phyloP scores from a whole-genome alignment of 371 early-diverging fungal genomes.

The Chytridium lagenaria region DNA sequence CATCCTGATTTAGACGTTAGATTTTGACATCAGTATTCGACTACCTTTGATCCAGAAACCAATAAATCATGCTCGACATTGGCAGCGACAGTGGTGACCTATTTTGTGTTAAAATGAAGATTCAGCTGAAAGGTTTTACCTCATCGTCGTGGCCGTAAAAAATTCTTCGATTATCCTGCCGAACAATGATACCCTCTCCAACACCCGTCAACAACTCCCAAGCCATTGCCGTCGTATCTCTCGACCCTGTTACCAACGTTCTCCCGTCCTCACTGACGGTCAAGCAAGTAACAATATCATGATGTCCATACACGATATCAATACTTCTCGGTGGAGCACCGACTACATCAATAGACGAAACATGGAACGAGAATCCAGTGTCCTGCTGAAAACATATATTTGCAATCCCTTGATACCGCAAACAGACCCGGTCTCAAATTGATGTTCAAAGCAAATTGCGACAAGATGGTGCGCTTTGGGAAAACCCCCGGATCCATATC shows the following conservation, averaged over 20 bases:
- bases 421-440: conserved; percentile 36
- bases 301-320: conserved; percentile 61
- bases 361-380: conserved; percentile 57
- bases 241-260: conserved; percentile 69
- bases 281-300: conserved; percentile 68
- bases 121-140: conserved; percentile 38
- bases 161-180: conserved; percentile 36
- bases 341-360: conserved; percentile 35
- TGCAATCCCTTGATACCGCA: conserved; percentile 50
- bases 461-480: conserved; percentile 32
- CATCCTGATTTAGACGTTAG: conserved; percentile 47
- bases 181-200: conserved; percentile 22
- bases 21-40: background rate
- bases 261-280: conserved; percentile 58
- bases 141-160: conserved; percentile 63
- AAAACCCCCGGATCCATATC: conserved; percentile 40
- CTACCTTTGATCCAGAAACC: conserved; percentile 57
- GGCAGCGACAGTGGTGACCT: conserved; percentile 55
- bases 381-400: conserved; percentile 51
- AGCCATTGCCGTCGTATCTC: conserved; percentile 65
- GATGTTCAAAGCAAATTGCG: conserved; percentile 38
- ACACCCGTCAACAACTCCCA: conserved; percentile 54
- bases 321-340: conserved; percentile 29
- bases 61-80: conserved; percentile 59
- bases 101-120: no score